Conservation (phyloP, 352 stramenopile species). For the Thalassiosira pacifica region DNA sequence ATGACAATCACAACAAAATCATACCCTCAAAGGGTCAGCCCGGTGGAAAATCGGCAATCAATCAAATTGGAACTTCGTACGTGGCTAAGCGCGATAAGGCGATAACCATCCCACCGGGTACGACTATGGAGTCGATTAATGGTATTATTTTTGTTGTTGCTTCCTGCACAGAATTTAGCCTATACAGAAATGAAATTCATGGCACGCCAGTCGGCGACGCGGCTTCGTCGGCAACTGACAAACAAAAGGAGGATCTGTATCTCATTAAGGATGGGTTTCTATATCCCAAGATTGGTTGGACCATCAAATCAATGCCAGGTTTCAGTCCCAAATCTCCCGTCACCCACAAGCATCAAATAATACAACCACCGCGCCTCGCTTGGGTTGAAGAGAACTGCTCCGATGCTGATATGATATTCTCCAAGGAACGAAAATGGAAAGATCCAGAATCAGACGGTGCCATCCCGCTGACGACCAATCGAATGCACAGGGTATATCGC, state of each 20-base stretch:
- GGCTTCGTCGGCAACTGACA: background rate
- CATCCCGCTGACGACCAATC: background rate
- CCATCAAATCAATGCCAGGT: background rate
- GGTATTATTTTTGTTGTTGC: background rate
- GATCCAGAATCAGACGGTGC: background rate
- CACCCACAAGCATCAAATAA: background rate
- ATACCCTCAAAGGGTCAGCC: background rate
- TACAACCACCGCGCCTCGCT: background rate
- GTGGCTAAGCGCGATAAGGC: background rate
- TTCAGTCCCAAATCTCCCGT: background rate
- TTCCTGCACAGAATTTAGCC: background rate
- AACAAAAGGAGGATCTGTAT: background rate
- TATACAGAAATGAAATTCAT: background rate
- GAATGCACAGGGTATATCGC: background rate
- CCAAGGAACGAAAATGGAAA: background rate
- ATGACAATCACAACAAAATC: background rate
- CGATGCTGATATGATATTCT: background rate
- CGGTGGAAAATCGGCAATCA: background rate
- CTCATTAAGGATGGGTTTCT: constrained; percentile 4
- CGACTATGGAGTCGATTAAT: background rate
- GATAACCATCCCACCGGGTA: background rate
- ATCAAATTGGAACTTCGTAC: constrained; percentile 1
- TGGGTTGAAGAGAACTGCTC: background rate
- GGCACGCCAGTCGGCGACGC: background rate
- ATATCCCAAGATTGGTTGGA: background rate